phyloP scores from a whole-genome alignment of 495 filamentous ascomycete genomes.

The Jackrogersella multiformis region DNA sequence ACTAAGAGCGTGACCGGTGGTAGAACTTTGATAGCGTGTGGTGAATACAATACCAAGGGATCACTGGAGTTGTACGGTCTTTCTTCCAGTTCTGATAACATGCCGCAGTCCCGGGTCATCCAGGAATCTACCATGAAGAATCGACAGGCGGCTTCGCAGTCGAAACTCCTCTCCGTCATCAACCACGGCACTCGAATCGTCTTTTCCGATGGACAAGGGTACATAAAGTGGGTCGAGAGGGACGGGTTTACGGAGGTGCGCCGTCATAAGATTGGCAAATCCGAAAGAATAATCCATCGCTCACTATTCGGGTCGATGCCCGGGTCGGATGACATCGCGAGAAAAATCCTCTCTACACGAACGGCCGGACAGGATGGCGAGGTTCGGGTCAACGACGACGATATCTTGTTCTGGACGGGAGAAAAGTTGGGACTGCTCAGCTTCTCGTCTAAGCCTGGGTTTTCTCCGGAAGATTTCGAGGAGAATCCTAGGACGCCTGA shows the following conservation, averaged over 20 bases:
- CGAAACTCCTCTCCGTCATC: constrained; percentile 83
- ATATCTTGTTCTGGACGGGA: constrained; percentile 82
- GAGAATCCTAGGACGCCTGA: constrained; percentile 50
- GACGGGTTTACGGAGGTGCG: constrained; percentile 85
- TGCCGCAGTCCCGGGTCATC: constrained; percentile 46
- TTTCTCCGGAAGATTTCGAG: constrained; percentile 59
- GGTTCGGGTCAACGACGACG: constrained; percentile 61
- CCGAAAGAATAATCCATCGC: constrained; percentile 49
- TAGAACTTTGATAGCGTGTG: constrained; percentile 79
- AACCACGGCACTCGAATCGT: constrained; percentile 87
- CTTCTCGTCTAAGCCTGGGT: constrained; percentile 63
- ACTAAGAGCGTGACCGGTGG: constrained; percentile 61
- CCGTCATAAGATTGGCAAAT: constrained; percentile 72
- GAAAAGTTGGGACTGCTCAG: constrained; percentile 78
- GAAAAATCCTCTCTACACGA: constrained; percentile 74
- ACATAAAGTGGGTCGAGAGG: constrained; percentile 90
- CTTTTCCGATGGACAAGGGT: constrained; percentile 83
- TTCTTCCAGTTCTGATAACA: constrained; percentile 36
- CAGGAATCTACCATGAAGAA: constrained; percentile 68
- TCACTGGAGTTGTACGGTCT: constrained; percentile 88
- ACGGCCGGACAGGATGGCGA: constrained; percentile 44
- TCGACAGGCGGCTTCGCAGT: constrained; percentile 80
- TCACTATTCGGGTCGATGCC: constrained; percentile 60
- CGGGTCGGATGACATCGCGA: constrained; percentile 69
- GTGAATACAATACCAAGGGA: constrained; percentile 94